phyloP scores from a whole-genome alignment of 108 stramenopile genomes.

The Hondaea fermentalgiana region DNA sequence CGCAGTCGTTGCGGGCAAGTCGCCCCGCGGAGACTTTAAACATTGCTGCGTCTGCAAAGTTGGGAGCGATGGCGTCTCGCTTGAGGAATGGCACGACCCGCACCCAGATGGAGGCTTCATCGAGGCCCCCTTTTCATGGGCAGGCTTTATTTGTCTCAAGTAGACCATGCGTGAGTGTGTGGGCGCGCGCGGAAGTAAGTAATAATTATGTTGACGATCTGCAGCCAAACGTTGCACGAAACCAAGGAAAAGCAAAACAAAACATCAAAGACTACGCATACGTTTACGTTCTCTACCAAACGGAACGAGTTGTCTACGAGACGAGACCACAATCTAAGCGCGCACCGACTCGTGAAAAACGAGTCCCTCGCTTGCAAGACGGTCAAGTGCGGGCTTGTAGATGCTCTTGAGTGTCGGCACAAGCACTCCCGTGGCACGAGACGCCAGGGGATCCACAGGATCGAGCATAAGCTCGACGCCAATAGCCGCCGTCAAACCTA shows the following conservation, averaged over 20 bases:
- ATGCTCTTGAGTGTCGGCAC: not conserved
- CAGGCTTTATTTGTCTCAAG: not conserved
- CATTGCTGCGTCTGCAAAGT: not conserved
- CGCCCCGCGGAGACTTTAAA: not conserved
- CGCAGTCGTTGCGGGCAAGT: not conserved
- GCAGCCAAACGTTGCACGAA: no score
- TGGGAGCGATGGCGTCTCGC: not conserved
- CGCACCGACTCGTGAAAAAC: not conserved
- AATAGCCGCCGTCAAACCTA: conserved; percentile 31
- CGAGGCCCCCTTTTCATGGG: not conserved
- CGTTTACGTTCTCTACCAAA: no score
- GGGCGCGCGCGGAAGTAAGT: no score
- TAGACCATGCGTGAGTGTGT: not conserved
- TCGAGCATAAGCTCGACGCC: conserved; percentile 33
- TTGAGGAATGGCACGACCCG: not conserved
- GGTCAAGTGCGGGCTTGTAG: not conserved
- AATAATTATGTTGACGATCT: no score
- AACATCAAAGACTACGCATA: no score
- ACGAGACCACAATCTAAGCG: not conserved
- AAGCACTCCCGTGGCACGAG: not conserved
- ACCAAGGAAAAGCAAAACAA: no score
- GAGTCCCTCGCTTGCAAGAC: not conserved
- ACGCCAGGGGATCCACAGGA: not conserved
- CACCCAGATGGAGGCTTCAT: not conserved
- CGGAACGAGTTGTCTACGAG: no score